Evolutionary conservation across 345 rosid genomes (phyloP).

Genomic region (Aquilaria yunnanensis): DNA sequence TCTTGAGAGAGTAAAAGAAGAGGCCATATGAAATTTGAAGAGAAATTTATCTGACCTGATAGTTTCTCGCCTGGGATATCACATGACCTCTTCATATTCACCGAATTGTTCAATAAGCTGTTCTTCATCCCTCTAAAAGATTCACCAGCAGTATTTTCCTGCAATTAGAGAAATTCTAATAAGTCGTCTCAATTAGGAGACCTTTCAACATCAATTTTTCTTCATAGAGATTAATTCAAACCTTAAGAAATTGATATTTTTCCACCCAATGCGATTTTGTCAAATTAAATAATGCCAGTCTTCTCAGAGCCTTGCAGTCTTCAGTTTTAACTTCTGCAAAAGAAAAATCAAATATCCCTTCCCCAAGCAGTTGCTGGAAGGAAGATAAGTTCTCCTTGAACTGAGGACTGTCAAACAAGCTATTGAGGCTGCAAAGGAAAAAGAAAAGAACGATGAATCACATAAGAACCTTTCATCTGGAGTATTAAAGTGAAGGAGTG

Average conservation of each 20-base stretch:
- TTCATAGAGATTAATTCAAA: constrained; percentile 15
- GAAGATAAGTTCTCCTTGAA: constrained; percentile 66
- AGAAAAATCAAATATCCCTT: constrained; percentile 68
- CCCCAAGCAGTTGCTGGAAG: constrained; percentile 58
- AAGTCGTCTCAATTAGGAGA: neutral
- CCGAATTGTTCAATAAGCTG: constrained; percentile 26
- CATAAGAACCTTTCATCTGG: neutral
- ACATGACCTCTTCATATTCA: constrained; percentile 33
- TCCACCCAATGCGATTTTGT: constrained; percentile 65
- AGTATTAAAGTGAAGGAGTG: neutral
- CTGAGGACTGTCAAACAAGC: constrained; percentile 67
- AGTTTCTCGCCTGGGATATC: constrained; percentile 31
- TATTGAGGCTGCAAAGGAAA: constrained; percentile 45
- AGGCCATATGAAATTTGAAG: neutral
- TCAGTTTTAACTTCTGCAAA: constrained; percentile 41
- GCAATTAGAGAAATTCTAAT: constrained; percentile 24
- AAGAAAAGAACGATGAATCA: neutral
- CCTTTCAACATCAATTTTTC: neutral
- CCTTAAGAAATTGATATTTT: constrained; percentile 50
- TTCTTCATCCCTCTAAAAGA: constrained; percentile 23
- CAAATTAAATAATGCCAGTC: constrained; percentile 40
- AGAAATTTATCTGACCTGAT: constrained; percentile 42
- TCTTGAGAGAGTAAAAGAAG: no score
- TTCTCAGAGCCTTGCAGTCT: constrained; percentile 48
- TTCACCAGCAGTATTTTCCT: constrained; percentile 34